Evolutionary conservation across 805 yeast species (phyloP).

Genomic region (Pichia nakasei): DNA sequence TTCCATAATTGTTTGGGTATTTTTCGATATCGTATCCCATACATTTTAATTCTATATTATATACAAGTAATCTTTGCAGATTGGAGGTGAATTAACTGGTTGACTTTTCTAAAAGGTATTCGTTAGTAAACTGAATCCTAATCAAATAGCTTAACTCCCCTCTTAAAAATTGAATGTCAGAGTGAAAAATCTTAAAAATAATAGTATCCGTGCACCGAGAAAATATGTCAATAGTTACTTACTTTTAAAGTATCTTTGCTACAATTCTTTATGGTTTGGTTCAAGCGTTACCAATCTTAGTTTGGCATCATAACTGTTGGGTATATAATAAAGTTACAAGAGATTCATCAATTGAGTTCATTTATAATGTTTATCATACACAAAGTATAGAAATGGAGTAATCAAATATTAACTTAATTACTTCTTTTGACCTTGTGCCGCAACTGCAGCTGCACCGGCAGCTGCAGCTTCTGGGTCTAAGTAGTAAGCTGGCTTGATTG

Average conservation of each 20-base stretch:
- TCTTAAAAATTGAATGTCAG: background rate
- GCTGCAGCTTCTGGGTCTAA: conserved; percentile 99
- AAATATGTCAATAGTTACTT: no score
- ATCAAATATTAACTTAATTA: conserved; percentile 20
- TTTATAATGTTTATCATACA: background rate
- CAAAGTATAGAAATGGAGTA: background rate
- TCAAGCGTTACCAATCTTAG: no score
- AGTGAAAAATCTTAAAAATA: background rate
- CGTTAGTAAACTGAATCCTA: no score
- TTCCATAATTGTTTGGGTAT: background rate
- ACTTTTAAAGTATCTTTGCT: no score
- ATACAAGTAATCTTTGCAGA: no score
- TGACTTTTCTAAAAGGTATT: no score
- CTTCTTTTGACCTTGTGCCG: conserved; percentile 84
- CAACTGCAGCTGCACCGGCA: conserved; percentile 99
- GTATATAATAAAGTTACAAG: no score
- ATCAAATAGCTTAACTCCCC: no score
- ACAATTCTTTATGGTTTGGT: no score
- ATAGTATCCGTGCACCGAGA: background rate
- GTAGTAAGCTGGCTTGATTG: conserved; percentile 90
- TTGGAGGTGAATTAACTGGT: no score
- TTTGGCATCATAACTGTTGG: no score
- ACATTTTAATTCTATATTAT: background rate
- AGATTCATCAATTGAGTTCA: no score
- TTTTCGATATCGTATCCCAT: conserved; percentile 4